Conservation (phyloP, 192 early-diverging fungal genomes). For the Umbelopsis vinacea region DNA sequence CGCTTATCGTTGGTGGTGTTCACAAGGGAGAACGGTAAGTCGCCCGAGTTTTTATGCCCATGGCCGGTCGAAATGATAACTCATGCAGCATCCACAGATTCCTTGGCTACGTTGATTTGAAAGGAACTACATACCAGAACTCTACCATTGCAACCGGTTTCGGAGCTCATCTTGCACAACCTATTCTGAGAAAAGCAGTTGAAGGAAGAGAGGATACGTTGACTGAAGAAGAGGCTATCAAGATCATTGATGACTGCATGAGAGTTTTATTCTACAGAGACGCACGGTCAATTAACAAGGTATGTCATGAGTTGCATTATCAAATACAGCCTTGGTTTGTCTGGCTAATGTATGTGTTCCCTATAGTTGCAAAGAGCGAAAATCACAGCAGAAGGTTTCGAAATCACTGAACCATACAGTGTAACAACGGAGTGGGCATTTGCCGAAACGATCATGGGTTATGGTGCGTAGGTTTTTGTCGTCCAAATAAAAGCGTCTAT, state of each 20-base stretch:
- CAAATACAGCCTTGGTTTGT: not conserved
- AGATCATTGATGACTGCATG: conserved; percentile 88
- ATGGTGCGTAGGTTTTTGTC: conserved; percentile 63
- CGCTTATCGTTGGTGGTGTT: conserved; percentile 87
- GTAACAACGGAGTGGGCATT: conserved; percentile 91
- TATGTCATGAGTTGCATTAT: conserved; percentile 33
- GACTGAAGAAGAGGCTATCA: conserved; percentile 87
- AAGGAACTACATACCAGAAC: conserved; percentile 93
- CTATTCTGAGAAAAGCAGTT: conserved; percentile 89
- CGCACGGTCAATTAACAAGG: conserved; percentile 90
- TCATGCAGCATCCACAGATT: conserved; percentile 49
- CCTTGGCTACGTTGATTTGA: conserved; percentile 91
- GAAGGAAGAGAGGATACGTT: conserved; percentile 86
- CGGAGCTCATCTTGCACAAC: conserved; percentile 88
- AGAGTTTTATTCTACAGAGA: conserved; percentile 95
- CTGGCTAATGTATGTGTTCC: conserved; percentile 7
- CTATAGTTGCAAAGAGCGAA: conserved; percentile 88
- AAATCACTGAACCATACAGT: conserved; percentile 86
- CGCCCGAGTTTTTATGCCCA: not conserved
- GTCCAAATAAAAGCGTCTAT: conserved; percentile 19
- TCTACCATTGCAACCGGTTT: conserved; percentile 94
- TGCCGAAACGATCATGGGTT: conserved; percentile 79
- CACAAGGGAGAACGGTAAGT: conserved; percentile 72
- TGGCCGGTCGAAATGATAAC: not conserved
- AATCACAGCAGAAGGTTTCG: conserved; percentile 80